phyloP scores from a whole-genome alignment of 1,139 yeast genomes.

The Sugiyamaella castrensis region DNA sequence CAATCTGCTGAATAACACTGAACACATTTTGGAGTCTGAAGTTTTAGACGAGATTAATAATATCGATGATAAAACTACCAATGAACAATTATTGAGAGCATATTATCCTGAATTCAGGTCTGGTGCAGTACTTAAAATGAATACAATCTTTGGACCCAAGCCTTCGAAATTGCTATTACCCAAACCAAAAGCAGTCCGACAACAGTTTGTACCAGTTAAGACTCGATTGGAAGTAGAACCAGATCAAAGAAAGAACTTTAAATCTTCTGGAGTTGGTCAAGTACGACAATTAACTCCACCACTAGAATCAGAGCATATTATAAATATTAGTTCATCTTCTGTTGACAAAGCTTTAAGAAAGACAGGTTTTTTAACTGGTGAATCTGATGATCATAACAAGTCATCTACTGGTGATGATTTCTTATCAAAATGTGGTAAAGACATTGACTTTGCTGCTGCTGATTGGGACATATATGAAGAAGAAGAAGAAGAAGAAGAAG shows the following conservation, averaged over 20 bases:
- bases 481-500: constrained; percentile 5
- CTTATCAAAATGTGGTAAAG: neutral
- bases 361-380: neutral
- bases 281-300: neutral
- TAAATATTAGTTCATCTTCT: constrained; percentile 14
- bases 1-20: constrained; percentile 15
- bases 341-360: constrained; percentile 6
- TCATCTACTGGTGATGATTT: neutral
- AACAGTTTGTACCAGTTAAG: constrained; percentile 60
- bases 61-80: constrained; percentile 18
- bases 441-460: constrained; percentile 16
- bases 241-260: constrained; percentile 38
- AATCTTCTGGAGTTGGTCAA: constrained; percentile 16
- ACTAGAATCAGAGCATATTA: neutral
- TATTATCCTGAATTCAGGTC: constrained; percentile 64
- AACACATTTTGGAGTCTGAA: constrained; percentile 10
- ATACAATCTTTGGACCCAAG: constrained; percentile 60
- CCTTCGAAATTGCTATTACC: constrained; percentile 55
- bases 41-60: constrained; percentile 19
- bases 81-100: constrained; percentile 32
- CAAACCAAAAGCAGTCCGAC: constrained; percentile 46
- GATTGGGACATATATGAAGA: constrained; percentile 14
- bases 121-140: constrained; percentile 60
- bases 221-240: constrained; percentile 41
- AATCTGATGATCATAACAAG: neutral